Conservation (phyloP, 2,329 filamentous ascomycete species). For the Ophiostoma ulmi region DNA sequence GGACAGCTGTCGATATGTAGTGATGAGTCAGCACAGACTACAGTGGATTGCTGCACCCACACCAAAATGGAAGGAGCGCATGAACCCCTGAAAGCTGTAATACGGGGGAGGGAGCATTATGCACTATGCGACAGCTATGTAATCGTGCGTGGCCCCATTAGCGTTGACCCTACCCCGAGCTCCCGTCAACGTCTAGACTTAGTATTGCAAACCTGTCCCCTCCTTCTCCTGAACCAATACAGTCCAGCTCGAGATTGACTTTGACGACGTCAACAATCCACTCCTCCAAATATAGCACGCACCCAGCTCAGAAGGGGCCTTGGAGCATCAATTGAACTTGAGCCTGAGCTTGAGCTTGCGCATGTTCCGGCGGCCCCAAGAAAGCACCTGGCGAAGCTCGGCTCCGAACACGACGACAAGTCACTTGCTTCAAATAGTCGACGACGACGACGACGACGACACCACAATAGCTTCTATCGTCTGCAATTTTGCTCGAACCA, state of each 20-base stretch:
- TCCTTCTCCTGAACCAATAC: not conserved
- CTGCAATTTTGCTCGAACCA: not conserved
- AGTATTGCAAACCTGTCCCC: not conserved
- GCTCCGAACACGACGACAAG: not conserved
- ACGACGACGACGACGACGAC: not conserved
- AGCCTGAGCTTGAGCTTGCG: not conserved
- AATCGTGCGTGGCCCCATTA: slow-evolving; percentile 15
- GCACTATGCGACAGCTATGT: slow-evolving; percentile 13
- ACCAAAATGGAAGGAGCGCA: slow-evolving; percentile 19
- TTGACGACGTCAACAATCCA: not conserved
- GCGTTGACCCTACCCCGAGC: not conserved
- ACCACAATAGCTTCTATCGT: not conserved
- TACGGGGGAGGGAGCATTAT: not conserved
- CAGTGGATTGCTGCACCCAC: slow-evolving; percentile 15
- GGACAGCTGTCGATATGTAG: not conserved
- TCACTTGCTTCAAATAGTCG: not conserved
- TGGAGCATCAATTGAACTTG: not conserved
- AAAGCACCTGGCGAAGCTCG: not conserved
- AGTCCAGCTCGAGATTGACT: not conserved
- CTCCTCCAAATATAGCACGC: not conserved
- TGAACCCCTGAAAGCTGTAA: slow-evolving; percentile 14
- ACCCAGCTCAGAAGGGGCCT: not conserved
- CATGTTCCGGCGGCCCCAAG: not conserved
- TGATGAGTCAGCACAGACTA: not conserved
- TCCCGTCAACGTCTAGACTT: not conserved